These are phyloP conservation scores for Linum trigynum DNA, from an alignment of 345 rosid genomes.

Conservation along the genomic window DNA sequence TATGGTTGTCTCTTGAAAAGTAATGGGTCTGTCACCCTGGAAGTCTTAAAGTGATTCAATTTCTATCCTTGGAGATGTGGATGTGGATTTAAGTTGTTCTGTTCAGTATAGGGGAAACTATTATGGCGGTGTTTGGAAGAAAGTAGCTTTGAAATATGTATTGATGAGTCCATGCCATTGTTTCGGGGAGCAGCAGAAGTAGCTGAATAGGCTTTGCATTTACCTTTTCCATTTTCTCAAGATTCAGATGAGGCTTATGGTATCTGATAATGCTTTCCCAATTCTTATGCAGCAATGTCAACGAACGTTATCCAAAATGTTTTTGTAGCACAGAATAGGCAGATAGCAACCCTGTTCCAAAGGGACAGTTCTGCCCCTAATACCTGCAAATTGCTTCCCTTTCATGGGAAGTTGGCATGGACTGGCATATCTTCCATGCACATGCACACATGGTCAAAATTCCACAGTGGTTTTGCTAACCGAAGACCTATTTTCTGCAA, in stretches of 20 bases:
- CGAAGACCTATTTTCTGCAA: slow-evolving; percentile 57
- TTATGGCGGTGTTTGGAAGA: too few relatives aligned
- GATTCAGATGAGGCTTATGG: not conserved
- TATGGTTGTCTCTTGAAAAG: too few relatives aligned
- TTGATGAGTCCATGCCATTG: too few relatives aligned
- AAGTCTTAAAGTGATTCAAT: too few relatives aligned
- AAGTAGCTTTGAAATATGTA: too few relatives aligned
- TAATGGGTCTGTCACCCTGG: too few relatives aligned
- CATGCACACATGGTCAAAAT: slow-evolving; percentile 33
- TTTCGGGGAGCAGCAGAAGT: not conserved
- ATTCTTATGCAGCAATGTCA: slow-evolving; percentile 65
- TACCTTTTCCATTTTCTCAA: not conserved
- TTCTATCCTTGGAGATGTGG: too few relatives aligned
- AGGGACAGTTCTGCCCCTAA: slow-evolving; percentile 44
- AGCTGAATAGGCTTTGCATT: not conserved
- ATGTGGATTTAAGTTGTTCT: too few relatives aligned
- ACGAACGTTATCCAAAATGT: slow-evolving; percentile 77
- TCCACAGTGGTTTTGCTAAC: slow-evolving; percentile 54
- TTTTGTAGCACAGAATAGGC: slow-evolving; percentile 68
- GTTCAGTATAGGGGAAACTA: too few relatives aligned
- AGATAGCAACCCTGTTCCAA: slow-evolving; percentile 47
- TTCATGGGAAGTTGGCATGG: slow-evolving; percentile 69
- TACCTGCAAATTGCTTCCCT: slow-evolving; percentile 52
- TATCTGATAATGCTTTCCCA: slow-evolving; percentile 19
- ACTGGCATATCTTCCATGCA: slow-evolving; percentile 66